Percentiles rank a stretch among this genome's conserved stretches.
Evolutionary conservation across 257 asterid genomes (phyloP).

Genomic region (Plectranthus barbatus): DNA sequence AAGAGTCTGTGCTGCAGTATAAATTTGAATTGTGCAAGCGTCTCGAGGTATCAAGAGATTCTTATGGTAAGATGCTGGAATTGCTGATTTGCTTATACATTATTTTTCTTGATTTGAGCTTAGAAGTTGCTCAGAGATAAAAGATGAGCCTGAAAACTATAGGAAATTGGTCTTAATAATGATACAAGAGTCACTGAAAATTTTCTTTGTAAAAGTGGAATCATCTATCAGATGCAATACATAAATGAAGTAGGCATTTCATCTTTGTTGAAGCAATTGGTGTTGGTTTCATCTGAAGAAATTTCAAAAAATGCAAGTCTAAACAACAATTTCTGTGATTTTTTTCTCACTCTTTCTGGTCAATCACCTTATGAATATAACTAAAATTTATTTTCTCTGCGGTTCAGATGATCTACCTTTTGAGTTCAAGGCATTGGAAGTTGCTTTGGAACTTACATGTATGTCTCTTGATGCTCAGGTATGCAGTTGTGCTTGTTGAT

Average conservation of each 20-base stretch:
- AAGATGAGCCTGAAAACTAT: neutral
- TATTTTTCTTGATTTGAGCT: neutral
- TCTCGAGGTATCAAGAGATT: constrained; percentile 68
- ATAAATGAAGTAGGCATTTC: neutral
- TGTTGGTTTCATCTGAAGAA: neutral
- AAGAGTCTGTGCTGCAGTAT: constrained; percentile 72
- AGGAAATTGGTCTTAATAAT: neutral
- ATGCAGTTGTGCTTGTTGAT: constrained; percentile 19
- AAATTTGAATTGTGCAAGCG: constrained; percentile 85
- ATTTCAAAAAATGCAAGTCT: neutral
- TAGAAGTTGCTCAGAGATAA: neutral
- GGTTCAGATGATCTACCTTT: constrained; percentile 90
- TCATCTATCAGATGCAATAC: neutral
- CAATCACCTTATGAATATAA: neutral
- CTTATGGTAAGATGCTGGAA: constrained; percentile 48
- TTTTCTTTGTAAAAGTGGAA: neutral
- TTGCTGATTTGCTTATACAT: neutral
- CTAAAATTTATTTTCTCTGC: too few species aligned
- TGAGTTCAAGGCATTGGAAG: constrained; percentile 94
- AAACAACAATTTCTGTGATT: neutral
- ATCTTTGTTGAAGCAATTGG: neutral
- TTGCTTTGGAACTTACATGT: constrained; percentile 89
- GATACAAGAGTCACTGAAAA: neutral
- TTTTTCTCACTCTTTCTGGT: neutral
- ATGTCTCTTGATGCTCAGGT: constrained; percentile 94